These are phyloP conservation scores for Xylaria flabelliformis DNA, from an alignment of 495 filamentous ascomycete genomes.

Conservation along the genomic window DNA sequence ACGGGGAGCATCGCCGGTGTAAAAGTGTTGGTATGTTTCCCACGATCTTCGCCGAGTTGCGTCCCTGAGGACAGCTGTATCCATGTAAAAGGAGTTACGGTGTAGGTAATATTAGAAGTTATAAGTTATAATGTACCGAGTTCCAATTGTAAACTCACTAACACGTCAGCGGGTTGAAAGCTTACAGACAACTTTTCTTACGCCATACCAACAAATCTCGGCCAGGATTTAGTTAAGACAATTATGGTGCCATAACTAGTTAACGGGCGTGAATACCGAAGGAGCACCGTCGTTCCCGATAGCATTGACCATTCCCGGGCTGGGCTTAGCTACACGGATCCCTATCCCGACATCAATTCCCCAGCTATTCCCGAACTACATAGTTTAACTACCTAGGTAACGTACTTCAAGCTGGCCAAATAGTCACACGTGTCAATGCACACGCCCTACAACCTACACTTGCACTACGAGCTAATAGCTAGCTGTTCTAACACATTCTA, in stretches of 20 bases:
- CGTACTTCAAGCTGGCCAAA: background rate
- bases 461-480: background rate
- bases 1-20: constrained; percentile 8
- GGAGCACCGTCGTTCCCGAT: background rate
- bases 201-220: background rate
- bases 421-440: constrained; percentile 12
- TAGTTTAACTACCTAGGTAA: background rate
- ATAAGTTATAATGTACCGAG: background rate
- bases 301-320: background rate
- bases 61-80: background rate
- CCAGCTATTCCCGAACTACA: constrained; percentile 4
- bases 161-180: background rate
- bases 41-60: background rate
- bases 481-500: background rate
- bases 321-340: background rate
- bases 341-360: background rate
- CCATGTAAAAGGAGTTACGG: background rate
- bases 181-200: background rate
- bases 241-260: background rate
- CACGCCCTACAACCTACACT: background rate
- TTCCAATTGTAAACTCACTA: background rate
- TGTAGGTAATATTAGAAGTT: background rate
- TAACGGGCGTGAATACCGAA: background rate
- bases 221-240: background rate
- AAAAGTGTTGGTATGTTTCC: background rate